These are phyloP conservation scores for Cytospora chrysosperma DNA, from an alignment of 2,329 filamentous ascomycete genomes.

Conservation along the genomic window DNA sequence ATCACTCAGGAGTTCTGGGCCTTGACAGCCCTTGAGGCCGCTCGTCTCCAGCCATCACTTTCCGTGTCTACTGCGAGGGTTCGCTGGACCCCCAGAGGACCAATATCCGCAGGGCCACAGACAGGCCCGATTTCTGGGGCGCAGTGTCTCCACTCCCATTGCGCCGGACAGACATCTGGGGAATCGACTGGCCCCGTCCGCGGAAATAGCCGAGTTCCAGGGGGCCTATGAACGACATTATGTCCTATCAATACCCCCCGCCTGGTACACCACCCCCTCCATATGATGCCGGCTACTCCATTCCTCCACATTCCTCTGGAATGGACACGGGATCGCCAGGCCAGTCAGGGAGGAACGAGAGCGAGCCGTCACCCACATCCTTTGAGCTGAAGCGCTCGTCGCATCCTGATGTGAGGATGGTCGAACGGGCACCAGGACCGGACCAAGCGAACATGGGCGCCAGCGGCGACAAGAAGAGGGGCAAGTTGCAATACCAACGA, in stretches of 20 bases:
- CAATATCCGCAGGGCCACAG: not conserved
- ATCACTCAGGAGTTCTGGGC: not conserved
- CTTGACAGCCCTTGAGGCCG: not conserved
- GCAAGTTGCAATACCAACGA: slow-evolving; percentile 93
- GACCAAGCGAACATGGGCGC: slow-evolving; percentile 37
- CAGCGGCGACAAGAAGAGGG: slow-evolving; percentile 62
- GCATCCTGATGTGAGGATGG: slow-evolving; percentile 44
- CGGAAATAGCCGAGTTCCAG: not conserved
- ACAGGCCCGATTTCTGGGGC: not conserved
- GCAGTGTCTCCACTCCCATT: not conserved
- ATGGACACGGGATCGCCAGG: slow-evolving; percentile 32
- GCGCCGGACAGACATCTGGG: slow-evolving; percentile 3
- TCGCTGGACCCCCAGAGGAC: not conserved
- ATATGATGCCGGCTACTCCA: slow-evolving; percentile 39
- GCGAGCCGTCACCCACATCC: slow-evolving; percentile 31
- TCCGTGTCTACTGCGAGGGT: not conserved
- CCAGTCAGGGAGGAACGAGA: slow-evolving; percentile 18
- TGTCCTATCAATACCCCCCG: slow-evolving; percentile 51
- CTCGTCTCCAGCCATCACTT: not conserved
- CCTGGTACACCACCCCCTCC: slow-evolving; percentile 36
- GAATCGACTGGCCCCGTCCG: slow-evolving; percentile 5
- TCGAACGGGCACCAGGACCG: slow-evolving; percentile 20
- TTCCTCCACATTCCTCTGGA: slow-evolving; percentile 35
- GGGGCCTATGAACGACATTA: slow-evolving; percentile 41
- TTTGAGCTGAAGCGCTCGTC: slow-evolving; percentile 50